Evolutionary conservation across 2,329 filamentous ascomycete genomes (phyloP).

Genomic region (Sordariomycetes sp.): DNA sequence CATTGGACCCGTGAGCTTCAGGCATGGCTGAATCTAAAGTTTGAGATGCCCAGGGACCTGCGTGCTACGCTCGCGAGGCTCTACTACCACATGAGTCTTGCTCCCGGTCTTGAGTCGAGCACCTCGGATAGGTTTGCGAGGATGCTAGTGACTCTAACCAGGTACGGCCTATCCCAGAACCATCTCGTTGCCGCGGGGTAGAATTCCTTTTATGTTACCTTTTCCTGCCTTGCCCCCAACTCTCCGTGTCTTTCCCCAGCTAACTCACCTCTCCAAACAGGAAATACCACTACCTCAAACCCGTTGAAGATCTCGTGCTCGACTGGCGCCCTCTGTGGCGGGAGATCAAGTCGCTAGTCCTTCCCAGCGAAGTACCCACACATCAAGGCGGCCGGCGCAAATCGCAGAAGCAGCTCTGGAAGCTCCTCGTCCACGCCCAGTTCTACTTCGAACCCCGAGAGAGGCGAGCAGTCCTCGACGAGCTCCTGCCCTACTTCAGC

Average conservation of each 20-base stretch:
- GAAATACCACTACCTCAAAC: conserved; percentile 90
- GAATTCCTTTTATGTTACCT: not conserved
- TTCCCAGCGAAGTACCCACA: conserved; percentile 71
- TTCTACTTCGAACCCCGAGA: conserved; percentile 87
- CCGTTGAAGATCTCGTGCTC: conserved; percentile 76
- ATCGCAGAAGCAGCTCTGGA: conserved; percentile 59
- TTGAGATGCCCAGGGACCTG: conserved; percentile 81
- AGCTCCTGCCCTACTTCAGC: conserved; percentile 79
- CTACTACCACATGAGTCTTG: conserved; percentile 88
- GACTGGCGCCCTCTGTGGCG: conserved; percentile 93
- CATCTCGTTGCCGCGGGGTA: not conserved
- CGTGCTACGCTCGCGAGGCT: conserved; percentile 77
- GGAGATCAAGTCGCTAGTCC: conserved; percentile 80
- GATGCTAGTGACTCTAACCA: conserved; percentile 95
- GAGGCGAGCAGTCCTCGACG: conserved; percentile 69
- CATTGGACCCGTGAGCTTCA: conserved; percentile 97
- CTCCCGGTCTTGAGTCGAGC: conserved; percentile 74
- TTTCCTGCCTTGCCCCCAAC: not conserved
- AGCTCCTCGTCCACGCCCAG: conserved; percentile 82
- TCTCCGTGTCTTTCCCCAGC: not conserved
- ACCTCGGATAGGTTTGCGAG: conserved; percentile 85
- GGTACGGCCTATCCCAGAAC: conserved; percentile 43
- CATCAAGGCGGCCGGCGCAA: conserved; percentile 46
- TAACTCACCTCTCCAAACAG: conserved; percentile 28
- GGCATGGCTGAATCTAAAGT: conserved; percentile 93